Evolutionary conservation across 192 early-diverging fungal genomes (phyloP), one percentile per base, ranked within the genome.

Genomic region (Phlyctochytrium bullatum): DNA sequence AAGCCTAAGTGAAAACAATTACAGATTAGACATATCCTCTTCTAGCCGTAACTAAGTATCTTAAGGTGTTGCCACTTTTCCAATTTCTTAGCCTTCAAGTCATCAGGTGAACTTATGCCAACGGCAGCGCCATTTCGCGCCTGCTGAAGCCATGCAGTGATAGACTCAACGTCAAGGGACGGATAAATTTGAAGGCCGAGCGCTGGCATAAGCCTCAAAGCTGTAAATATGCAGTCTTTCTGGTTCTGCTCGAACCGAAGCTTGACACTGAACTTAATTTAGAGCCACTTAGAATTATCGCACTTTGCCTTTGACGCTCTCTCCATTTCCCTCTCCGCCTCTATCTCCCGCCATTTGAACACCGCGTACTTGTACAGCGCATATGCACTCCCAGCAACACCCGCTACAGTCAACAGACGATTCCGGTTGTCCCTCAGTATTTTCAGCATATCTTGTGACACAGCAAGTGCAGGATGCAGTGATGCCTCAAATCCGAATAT

Each of bases 231-330:
- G 73, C 93, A 95, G 79, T 98, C 96, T 56, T 88, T 85, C 69
- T 93, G 92, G 77, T 95, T 95, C 81, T 95, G 92, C 66, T 96
- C 91, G 73, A 96, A 98, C 17, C 96, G 87, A 58, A 91, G 80
- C 54, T 88, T 91, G 61, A 96, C 83, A 66, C 89, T 93, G 72
- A 16, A 20, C 6, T 47, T 47, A 20, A 47, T 14, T 47, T 6
- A 59, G 66, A 58, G 63, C 12, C 60, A 63, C 34, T 29, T 58
- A 52, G 27, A 23, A 2, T 69, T 25, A 34, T 52, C 80, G 35
- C 84, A 93, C 91, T 92, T 92, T 83, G 90, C 86, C 73, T 80
- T 85, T 20, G 89, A 87, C 1, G 82, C 73, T 68, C 88, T 82
- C 52, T 94, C 90, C 24, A 86, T 64, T 20, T 83, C 81, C 32